phyloP scores from a whole-genome alignment of 768 basidiomycete genomes.

The Mycena rebaudengoi region DNA sequence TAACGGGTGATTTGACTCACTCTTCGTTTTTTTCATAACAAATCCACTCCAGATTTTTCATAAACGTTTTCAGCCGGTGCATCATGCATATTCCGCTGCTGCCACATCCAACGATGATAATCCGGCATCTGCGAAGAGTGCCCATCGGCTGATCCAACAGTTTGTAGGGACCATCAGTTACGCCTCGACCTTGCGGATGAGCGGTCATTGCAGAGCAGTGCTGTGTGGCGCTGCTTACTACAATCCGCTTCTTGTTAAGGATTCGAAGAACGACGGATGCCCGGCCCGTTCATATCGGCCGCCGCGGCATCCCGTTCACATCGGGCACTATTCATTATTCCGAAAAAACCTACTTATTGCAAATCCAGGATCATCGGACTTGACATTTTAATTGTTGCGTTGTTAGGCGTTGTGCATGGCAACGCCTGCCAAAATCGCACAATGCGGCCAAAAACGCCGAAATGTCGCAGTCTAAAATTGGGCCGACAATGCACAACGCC shows the following conservation, averaged over 20 bases:
- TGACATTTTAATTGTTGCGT: too few relatives aligned
- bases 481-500: too few relatives aligned
- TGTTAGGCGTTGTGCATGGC: too few relatives aligned
- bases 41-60: background rate
- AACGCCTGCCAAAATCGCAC: too few relatives aligned
- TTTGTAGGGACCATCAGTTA: background rate
- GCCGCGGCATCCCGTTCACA: background rate
- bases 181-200: background rate
- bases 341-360: background rate
- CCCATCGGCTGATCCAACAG: background rate
- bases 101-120: slow-evolving; percentile 11
- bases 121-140: slow-evolving; percentile 5
- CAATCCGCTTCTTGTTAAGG: background rate
- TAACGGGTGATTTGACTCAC: background rate
- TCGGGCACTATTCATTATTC: background rate
- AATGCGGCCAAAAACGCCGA: too few relatives aligned
- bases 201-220: background rate
- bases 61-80: background rate
- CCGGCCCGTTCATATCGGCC: background rate
- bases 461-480: too few relatives aligned
- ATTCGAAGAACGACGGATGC: background rate
- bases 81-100: slow-evolving; percentile 4
- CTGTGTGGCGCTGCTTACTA: background rate
- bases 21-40: background rate
- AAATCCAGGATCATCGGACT: too few relatives aligned